Evolutionary conservation across 2,329 filamentous ascomycete genomes (phyloP).

Genomic region (Laburnicola sp.): DNA sequence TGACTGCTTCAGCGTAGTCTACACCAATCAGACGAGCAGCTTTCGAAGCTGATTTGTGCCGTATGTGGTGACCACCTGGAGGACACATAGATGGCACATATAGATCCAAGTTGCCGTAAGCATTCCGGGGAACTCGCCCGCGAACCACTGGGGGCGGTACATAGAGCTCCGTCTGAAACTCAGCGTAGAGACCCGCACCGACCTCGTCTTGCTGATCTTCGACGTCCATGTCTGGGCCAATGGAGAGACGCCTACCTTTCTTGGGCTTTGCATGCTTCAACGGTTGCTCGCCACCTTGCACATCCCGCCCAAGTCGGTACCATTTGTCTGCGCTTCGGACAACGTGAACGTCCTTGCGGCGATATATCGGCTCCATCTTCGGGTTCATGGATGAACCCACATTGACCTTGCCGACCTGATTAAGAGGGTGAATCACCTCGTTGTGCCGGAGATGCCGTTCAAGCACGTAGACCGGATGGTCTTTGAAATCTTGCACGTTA

Average conservation of each 20-base stretch:
- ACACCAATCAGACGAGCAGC: constrained; percentile 77
- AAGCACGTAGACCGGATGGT: constrained; percentile 74
- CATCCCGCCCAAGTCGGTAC: constrained; percentile 83
- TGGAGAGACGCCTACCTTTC: constrained; percentile 28
- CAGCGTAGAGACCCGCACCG: constrained; percentile 60
- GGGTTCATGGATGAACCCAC: constrained; percentile 62
- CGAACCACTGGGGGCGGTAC: constrained; percentile 72
- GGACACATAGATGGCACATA: constrained; percentile 68
- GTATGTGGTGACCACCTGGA: constrained; percentile 60
- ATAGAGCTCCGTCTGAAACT: constrained; percentile 70
- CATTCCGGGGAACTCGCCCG: constrained; percentile 68
- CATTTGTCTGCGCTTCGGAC: constrained; percentile 83
- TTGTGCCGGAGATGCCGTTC: constrained; percentile 82
- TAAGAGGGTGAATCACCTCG: constrained; percentile 76
- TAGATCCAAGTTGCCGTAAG: constrained; percentile 65
- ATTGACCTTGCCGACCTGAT: constrained; percentile 75
- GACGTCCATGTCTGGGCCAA: constrained; percentile 38
- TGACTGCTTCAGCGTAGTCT: constrained; percentile 87
- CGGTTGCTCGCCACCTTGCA: constrained; percentile 76
- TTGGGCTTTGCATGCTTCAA: constrained; percentile 65
- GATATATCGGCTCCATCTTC: constrained; percentile 76
- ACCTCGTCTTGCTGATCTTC: constrained; percentile 47
- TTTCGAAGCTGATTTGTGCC: constrained; percentile 61
- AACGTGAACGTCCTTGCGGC: constrained; percentile 75
- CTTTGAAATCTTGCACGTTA: constrained; percentile 84